A percentile compares a stretch with the other conserved stretches of the same genome.
These are phyloP conservation scores for Candida freyschussii DNA, from an alignment of 1,139 yeast genomes.

Conservation along the genomic window DNA sequence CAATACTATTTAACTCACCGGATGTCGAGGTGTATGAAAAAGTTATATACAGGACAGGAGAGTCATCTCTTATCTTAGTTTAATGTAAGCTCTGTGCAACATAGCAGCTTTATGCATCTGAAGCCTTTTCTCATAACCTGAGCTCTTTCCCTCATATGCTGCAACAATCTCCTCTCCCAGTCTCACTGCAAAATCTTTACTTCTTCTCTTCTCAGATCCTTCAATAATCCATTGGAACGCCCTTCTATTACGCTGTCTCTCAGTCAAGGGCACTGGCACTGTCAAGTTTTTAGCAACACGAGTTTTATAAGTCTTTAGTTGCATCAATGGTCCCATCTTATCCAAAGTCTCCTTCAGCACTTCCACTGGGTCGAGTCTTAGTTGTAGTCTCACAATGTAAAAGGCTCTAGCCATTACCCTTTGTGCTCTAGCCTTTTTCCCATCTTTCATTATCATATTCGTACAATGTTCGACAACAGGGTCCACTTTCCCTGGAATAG, in stretches of 20 bases:
- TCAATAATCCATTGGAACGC: conserved; percentile 91
- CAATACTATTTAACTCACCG: too few species aligned
- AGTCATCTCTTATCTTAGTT: conserved; percentile 31
- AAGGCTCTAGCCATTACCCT: conserved; percentile 71
- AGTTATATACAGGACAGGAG: too few species aligned
- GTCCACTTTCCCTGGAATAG: conserved; percentile 62
- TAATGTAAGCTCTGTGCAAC: conserved; percentile 71
- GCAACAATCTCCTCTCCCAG: conserved; percentile 83
- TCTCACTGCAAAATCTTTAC: conserved; percentile 80
- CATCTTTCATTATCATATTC: conserved; percentile 89
- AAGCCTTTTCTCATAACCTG: conserved; percentile 80
- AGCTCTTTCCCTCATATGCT: conserved; percentile 72
- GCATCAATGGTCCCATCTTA: conserved; percentile 79
- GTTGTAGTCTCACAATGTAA: conserved; percentile 69
- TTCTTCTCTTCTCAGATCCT: conserved; percentile 72
- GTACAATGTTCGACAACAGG: conserved; percentile 73
- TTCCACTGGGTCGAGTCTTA: conserved; percentile 72
- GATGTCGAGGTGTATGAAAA: too few species aligned
- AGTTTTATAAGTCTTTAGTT: conserved; percentile 72
- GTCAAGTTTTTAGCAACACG: conserved; percentile 80
- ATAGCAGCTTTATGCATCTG: conserved; percentile 84
- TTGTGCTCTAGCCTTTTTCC: conserved; percentile 80
- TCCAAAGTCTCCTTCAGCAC: conserved; percentile 73
- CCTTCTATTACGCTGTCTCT: conserved; percentile 77
- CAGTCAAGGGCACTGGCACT: conserved; percentile 78